These are phyloP conservation scores for Microsporum canis DNA, from an alignment of 2,329 filamentous ascomycete genomes.

Conservation along the genomic window DNA sequence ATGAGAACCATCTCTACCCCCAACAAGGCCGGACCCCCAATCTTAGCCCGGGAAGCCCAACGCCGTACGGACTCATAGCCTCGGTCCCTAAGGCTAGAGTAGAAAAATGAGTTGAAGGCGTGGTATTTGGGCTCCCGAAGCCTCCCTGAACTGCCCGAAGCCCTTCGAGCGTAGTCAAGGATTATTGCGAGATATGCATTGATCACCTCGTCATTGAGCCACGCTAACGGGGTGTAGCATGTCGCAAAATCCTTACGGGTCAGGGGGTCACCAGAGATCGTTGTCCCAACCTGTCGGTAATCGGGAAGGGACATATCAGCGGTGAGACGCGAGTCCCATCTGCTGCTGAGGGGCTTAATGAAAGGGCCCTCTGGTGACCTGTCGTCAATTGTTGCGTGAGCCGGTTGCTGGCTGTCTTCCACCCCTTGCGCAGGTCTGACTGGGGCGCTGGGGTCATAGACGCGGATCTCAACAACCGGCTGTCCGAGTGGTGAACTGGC, in stretches of 20 bases:
- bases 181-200: constrained; percentile 36
- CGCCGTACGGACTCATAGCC: constrained; percentile 31
- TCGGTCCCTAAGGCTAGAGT: constrained; percentile 31
- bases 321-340: constrained; percentile 28
- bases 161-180: constrained; percentile 28
- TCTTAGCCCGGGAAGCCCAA: constrained; percentile 39
- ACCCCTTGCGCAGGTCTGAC: not conserved
- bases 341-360: constrained; percentile 25
- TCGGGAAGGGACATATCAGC: constrained; percentile 21
- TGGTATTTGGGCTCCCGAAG: constrained; percentile 29
- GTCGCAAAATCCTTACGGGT: constrained; percentile 28
- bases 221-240: constrained; percentile 26
- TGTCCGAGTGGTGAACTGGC: constrained; percentile 10
- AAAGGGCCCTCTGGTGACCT: constrained; percentile 20
- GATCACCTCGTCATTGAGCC: constrained; percentile 39
- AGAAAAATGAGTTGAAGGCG: constrained; percentile 38
- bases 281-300: constrained; percentile 21
- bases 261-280: constrained; percentile 27
- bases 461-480: constrained; percentile 11
- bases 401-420: constrained; percentile 5
- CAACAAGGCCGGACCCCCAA: constrained; percentile 35
- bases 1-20: constrained; percentile 38
- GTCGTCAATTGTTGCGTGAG: constrained; percentile 5
- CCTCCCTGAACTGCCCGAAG: constrained; percentile 24
- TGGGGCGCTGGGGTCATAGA: constrained; percentile 11